These are phyloP conservation scores for Calamus simplicifolius DNA, from an alignment of 176 grass and related monocot species.

Conservation along the genomic window DNA sequence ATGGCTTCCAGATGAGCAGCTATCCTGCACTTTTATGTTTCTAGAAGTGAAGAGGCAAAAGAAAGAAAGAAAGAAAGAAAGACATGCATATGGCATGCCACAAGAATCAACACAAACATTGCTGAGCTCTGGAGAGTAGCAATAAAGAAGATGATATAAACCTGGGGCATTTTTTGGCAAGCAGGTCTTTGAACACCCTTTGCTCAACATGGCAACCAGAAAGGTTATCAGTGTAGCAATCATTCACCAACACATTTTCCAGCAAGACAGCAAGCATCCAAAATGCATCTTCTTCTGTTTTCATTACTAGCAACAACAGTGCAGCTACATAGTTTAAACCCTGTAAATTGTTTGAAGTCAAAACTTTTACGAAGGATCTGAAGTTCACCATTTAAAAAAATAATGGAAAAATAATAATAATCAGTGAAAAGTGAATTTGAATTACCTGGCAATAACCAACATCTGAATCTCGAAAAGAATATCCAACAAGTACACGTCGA, in stretches of 20 bases:
- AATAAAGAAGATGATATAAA: constrained; percentile 5
- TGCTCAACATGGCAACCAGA: constrained; percentile 99
- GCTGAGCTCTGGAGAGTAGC: too few relatives aligned
- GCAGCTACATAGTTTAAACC: constrained; percentile 97
- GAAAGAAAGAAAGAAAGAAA: neutral
- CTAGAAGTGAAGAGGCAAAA: too few relatives aligned
- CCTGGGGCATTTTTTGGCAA: constrained; percentile 93
- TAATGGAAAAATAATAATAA: too few relatives aligned
- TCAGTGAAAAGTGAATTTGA: neutral
- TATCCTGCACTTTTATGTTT: constrained; percentile 39
- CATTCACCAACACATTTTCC: constrained; percentile 89
- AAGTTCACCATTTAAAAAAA: too few relatives aligned
- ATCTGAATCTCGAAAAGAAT: constrained; percentile 97
- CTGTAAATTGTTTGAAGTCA: constrained; percentile 21
- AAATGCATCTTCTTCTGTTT: constrained; percentile 89
- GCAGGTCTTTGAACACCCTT: constrained; percentile 92
- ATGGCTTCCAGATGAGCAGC: constrained; percentile 81
- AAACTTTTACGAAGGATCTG: too few relatives aligned
- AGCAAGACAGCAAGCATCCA: constrained; percentile 94
- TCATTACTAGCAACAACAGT: constrained; percentile 79
- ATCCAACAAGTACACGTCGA: constrained; percentile 80
- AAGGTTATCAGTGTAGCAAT: constrained; percentile 96
- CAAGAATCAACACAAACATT: too few relatives aligned
- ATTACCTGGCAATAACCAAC: constrained; percentile 97
- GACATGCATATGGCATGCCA: neutral